Conservation (phyloP, 768 basidiomycete species). For the Tephrocybe rancida region DNA sequence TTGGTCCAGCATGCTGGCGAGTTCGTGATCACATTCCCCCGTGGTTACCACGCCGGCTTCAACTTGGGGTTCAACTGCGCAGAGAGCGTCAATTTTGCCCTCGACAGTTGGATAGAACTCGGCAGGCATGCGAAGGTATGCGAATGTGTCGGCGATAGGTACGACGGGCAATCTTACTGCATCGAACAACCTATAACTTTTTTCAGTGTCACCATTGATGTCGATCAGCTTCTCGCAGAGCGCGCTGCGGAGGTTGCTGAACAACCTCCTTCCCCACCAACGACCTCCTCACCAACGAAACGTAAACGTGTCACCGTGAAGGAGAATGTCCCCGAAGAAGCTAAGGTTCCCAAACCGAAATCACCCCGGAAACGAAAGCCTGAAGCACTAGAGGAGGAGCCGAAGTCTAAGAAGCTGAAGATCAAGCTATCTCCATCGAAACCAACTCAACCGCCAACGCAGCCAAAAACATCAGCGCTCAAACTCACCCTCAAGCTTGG, state of each 20-base stretch:
- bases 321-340: slow-evolving; percentile 23
- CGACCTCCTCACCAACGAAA: slow-evolving; percentile 9
- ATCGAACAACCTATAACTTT: background rate
- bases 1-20: slow-evolving; percentile 94
- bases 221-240: slow-evolving; percentile 80
- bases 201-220: slow-evolving; percentile 87
- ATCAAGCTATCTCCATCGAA: slow-evolving; percentile 35
- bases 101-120: slow-evolving; percentile 91
- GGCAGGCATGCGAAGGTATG: slow-evolving; percentile 82
- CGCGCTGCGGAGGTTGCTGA: slow-evolving; percentile 50
- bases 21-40: slow-evolving; percentile 93
- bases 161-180: slow-evolving; percentile 9
- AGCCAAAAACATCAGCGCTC: slow-evolving; percentile 19
- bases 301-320: slow-evolving; percentile 20
- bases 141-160: slow-evolving; percentile 77
- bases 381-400: slow-evolving; percentile 34
- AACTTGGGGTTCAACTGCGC: slow-evolving; percentile 97
- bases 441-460: slow-evolving; percentile 16
- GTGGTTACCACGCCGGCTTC: slow-evolving; percentile 97
- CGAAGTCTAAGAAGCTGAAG: slow-evolving; percentile 54
- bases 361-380: slow-evolving; percentile 41
- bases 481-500: slow-evolving; percentile 69
- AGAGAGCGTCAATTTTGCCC: slow-evolving; percentile 95
- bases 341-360: slow-evolving; percentile 40
- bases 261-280: slow-evolving; percentile 8